These are phyloP conservation scores for Pythium utonaiense DNA, from an alignment of 352 stramenopile species.

Conservation along the genomic window DNA sequence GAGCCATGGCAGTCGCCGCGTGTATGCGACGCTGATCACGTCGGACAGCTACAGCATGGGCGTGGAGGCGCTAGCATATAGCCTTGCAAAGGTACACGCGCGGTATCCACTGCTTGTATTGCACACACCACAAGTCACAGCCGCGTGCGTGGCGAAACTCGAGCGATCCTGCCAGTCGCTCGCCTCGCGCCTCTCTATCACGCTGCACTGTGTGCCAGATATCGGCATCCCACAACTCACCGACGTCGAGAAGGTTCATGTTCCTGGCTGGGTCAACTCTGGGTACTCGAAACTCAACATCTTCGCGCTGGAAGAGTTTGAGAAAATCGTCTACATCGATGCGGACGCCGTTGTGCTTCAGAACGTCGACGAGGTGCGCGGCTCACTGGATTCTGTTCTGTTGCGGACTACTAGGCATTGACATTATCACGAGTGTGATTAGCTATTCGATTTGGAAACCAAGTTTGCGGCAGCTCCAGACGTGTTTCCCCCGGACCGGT, in stretches of 20 bases:
- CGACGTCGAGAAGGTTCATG: constrained; percentile 18
- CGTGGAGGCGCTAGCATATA: constrained; percentile 37
- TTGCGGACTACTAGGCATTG: neutral
- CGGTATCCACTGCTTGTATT: constrained; percentile 28
- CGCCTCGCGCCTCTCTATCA: constrained; percentile 10
- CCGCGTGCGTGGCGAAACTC: constrained; percentile 18
- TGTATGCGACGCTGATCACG: constrained; percentile 38
- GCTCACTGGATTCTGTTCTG: neutral
- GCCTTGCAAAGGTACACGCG: constrained; percentile 17
- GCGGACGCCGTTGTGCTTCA: constrained; percentile 73
- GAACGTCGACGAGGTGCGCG: constrained; percentile 58
- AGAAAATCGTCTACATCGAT: constrained; percentile 86
- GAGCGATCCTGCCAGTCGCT: constrained; percentile 20
- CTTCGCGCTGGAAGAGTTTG: constrained; percentile 66
- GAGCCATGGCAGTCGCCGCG: neutral
- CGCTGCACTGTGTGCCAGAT: constrained; percentile 22
- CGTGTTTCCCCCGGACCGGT: constrained; percentile 81
- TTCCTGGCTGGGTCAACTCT: constrained; percentile 40
- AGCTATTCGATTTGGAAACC: constrained; percentile 47
- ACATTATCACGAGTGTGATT: neutral
- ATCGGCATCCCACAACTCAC: constrained; percentile 29
- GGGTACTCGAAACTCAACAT: constrained; percentile 43
- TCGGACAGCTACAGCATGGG: constrained; percentile 38
- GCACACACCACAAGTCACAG: constrained; percentile 32
- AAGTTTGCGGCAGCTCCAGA: constrained; percentile 77